These are phyloP conservation scores for Cordyceps cicadae DNA, from an alignment of 2,329 filamentous ascomycete genomes.

Conservation along the genomic window DNA sequence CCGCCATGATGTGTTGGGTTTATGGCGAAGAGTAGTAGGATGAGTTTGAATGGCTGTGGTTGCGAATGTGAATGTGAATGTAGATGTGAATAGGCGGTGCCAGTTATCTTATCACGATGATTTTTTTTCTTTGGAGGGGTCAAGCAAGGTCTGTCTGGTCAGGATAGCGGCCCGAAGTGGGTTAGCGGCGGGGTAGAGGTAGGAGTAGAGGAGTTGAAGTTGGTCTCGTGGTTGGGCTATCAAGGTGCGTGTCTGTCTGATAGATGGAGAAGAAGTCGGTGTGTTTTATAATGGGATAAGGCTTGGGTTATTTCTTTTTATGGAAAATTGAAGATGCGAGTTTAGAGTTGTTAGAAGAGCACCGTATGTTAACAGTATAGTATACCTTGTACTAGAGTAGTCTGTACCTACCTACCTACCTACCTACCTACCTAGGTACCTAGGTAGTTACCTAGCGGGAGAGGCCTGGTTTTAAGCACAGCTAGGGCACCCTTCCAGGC, in stretches of 20 bases:
- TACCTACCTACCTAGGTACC: no score
- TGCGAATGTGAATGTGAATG: background rate
- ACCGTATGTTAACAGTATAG: no score
- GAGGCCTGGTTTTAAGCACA: no score
- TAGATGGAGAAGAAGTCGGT: no score
- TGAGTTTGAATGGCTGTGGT: background rate
- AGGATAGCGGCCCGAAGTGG: conserved; percentile 6
- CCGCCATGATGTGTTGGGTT: conserved; percentile 1
- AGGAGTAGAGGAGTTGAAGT: background rate
- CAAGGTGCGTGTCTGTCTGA: background rate
- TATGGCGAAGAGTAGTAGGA: background rate
- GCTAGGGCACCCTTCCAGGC: no score
- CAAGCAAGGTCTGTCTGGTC: background rate
- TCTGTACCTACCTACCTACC: no score
- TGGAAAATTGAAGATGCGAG: no score
- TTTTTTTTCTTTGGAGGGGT: conserved; percentile 10
- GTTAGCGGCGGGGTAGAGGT: background rate
- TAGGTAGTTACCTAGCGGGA: no score
- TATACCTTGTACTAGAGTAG: no score
- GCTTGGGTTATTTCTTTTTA: no score
- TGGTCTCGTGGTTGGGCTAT: background rate
- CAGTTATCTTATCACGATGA: conserved; percentile 7
- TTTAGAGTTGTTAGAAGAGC: no score
- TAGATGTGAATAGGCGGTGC: background rate
- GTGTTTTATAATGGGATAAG: background rate